Percentiles rank a stretch among this genome's conserved stretches.
These are phyloP conservation scores for Gossypium armourianum DNA, from an alignment of 441 rosid species.

Conservation along the genomic window DNA sequence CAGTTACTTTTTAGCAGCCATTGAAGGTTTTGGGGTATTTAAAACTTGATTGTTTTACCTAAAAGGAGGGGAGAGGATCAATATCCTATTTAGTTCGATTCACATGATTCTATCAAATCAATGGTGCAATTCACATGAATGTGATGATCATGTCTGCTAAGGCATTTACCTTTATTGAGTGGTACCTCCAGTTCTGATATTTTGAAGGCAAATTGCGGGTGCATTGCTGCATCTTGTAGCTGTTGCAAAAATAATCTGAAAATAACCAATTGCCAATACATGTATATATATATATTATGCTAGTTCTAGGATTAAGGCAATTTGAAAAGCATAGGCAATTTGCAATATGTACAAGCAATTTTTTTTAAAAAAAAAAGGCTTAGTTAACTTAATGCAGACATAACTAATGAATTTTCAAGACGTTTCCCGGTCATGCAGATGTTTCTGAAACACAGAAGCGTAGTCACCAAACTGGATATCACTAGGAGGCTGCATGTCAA, in stretches of 20 bases:
- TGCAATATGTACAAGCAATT: neutral
- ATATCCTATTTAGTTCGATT: neutral
- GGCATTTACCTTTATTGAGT: neutral
- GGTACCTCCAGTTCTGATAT: neutral
- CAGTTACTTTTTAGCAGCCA: neutral
- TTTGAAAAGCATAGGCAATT: neutral
- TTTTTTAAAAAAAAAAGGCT: neutral
- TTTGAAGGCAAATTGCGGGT: neutral
- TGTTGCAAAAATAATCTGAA: neutral
- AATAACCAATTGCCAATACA: neutral
- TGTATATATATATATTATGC: too few species aligned
- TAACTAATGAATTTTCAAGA: neutral
- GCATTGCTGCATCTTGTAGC: neutral
- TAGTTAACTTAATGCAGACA: neutral
- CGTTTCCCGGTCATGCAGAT: constrained; percentile 20
- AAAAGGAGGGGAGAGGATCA: neutral
- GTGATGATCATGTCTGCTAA: neutral
- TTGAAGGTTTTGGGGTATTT: neutral
- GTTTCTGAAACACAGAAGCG: constrained; percentile 23
- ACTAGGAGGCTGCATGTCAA: constrained; percentile 49
- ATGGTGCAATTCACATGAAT: constrained; percentile 4
- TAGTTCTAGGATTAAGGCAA: neutral
- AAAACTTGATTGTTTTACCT: neutral
- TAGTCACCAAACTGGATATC: constrained; percentile 44
- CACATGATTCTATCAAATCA: constrained; percentile 2